A percentile compares a stretch with the other conserved stretches of the same genome.
Evolutionary conservation across 1,284 basidiomycete genomes (phyloP).

Genomic region (Athelia sp.): DNA sequence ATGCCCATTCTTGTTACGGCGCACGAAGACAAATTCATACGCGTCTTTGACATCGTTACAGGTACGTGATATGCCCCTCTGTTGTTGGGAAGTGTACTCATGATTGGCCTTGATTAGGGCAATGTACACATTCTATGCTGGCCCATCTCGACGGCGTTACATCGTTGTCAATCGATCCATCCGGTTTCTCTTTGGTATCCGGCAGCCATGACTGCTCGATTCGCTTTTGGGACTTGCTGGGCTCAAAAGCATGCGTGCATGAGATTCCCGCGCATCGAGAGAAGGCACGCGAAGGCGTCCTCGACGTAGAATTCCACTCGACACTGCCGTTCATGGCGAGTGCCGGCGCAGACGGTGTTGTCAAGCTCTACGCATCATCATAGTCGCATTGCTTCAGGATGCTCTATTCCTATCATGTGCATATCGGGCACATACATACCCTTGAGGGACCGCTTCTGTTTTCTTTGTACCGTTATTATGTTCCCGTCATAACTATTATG

Average conservation of each 20-base stretch:
- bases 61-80: slow-evolving; percentile 43
- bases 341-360: slow-evolving; percentile 92
- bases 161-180: slow-evolving; percentile 83
- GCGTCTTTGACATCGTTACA: slow-evolving; percentile 81
- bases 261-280: slow-evolving; percentile 86
- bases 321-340: slow-evolving; percentile 86
- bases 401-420: background rate
- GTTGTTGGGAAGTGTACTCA: slow-evolving; percentile 8
- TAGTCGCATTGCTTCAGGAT: slow-evolving; percentile 28
- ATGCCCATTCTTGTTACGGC: slow-evolving; percentile 85
- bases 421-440: background rate
- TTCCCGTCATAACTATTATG: slow-evolving; percentile 1
- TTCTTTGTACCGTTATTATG: background rate
- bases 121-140: slow-evolving; percentile 84
- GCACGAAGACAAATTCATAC: slow-evolving; percentile 92
- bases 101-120: slow-evolving; percentile 40
- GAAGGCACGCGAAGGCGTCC: slow-evolving; percentile 87
- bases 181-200: slow-evolving; percentile 84
- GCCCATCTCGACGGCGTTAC: slow-evolving; percentile 92
- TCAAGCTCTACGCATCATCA: slow-evolving; percentile 84
- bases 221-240: slow-evolving; percentile 94
- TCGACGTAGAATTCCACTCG: slow-evolving; percentile 83
- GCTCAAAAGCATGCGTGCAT: slow-evolving; percentile 76
- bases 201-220: slow-evolving; percentile 92
- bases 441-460: slow-evolving; percentile 1